Conservation (phyloP, 2,329 filamentous ascomycete species). For the Rhynchosporium secalis region DNA sequence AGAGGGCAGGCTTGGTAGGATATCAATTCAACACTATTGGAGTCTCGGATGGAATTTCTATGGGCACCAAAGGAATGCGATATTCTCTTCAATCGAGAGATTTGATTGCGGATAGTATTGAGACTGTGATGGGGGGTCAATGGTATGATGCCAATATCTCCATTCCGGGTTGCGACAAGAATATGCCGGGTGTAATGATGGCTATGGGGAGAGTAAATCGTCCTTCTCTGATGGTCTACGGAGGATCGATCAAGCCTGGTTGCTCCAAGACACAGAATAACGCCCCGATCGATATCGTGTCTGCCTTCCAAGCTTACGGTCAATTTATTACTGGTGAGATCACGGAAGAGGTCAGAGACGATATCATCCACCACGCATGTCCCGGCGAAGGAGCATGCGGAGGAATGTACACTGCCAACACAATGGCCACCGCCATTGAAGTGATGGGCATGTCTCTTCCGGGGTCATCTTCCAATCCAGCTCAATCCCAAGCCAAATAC, state of each 20-base stretch:
- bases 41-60: conserved; percentile 95
- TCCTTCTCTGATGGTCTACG: conserved; percentile 96
- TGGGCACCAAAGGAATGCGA: conserved; percentile 97
- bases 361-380: conserved; percentile 92
- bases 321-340: conserved; percentile 93
- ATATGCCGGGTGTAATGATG: conserved; percentile 92
- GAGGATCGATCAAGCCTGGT: conserved; percentile 89
- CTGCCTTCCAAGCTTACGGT: conserved; percentile 96
- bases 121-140: conserved; percentile 98
- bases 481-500: conserved; percentile 69
- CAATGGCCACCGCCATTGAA: conserved; percentile 74
- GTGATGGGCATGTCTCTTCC: conserved; percentile 77
- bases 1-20: conserved; percentile 77
- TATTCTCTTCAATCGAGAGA: conserved; percentile 94
- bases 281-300: conserved; percentile 86
- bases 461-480: conserved; percentile 77
- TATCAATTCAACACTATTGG: conserved; percentile 99
- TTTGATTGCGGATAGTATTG: conserved; percentile 95
- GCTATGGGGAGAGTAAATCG: conserved; percentile 95
- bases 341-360: conserved; percentile 85
- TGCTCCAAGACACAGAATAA: conserved; percentile 75
- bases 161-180: conserved; percentile 98
- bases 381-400: conserved; percentile 81
- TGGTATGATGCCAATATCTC: conserved; percentile 99
- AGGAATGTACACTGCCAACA: conserved; percentile 82